Conservation (phyloP, 352 stramenopile genomes). For the Phytophthora pisi region DNA sequence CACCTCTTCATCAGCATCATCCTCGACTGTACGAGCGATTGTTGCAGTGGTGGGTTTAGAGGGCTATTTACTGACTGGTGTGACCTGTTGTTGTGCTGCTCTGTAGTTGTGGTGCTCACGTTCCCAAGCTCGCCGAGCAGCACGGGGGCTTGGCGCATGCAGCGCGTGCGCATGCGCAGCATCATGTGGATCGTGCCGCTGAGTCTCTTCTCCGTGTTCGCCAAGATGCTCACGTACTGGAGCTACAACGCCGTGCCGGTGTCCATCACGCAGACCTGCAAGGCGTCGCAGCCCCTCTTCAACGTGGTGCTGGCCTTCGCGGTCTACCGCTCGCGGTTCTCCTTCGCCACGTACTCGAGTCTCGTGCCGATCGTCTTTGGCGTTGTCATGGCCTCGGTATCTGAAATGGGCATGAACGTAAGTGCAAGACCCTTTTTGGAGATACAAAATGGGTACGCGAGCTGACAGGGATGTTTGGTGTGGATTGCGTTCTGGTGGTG, state of each 20-base stretch:
- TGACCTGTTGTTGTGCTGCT: neutral
- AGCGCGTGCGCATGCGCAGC: conserved; percentile 62
- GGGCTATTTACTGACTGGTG: conserved; percentile 4
- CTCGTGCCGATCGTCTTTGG: conserved; percentile 84
- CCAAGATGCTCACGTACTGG: conserved; percentile 88
- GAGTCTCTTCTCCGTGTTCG: conserved; percentile 80
- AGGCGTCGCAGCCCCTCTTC: conserved; percentile 87
- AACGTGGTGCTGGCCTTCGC: conserved; percentile 84
- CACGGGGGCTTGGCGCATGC: conserved; percentile 62
- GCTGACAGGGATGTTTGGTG: conserved; percentile 6
- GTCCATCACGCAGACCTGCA: conserved; percentile 87
- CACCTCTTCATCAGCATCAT: conserved; percentile 84
- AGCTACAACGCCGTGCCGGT: conserved; percentile 87
- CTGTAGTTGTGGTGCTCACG: conserved; percentile 73
- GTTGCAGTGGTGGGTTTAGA: neutral
- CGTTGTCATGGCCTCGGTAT: conserved; percentile 83
- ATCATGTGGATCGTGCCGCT: conserved; percentile 82
- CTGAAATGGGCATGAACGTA: conserved; percentile 89
- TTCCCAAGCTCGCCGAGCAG: conserved; percentile 56
- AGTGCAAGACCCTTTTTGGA: neutral
- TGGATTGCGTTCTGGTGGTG: conserved; percentile 10
- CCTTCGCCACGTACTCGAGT: conserved; percentile 73
- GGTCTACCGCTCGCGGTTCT: conserved; percentile 79
- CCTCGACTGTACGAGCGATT: conserved; percentile 61
- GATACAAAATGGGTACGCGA: neutral